Conservation (phyloP, 2,329 filamentous ascomycete species). For the Thielaviopsis musarum region DNA sequence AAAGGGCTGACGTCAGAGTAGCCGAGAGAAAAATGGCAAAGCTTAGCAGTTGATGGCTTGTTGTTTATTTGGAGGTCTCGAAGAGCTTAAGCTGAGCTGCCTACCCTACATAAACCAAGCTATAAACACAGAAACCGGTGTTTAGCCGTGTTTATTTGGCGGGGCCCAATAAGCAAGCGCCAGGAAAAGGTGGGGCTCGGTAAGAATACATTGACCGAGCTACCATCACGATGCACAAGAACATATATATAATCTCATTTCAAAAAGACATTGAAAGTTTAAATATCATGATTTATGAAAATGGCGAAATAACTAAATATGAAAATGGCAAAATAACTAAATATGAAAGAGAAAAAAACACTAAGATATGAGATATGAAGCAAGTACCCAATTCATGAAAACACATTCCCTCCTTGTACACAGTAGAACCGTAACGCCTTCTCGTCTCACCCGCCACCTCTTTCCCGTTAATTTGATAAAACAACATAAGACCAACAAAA, state of each 20-base stretch:
- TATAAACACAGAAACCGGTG: not conserved
- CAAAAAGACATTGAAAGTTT: not conserved
- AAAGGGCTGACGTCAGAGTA: not conserved
- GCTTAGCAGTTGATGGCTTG: not conserved
- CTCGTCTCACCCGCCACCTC: not conserved
- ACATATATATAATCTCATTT: too few species aligned
- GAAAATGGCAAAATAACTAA: not conserved
- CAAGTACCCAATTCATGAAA: not conserved
- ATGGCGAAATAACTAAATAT: too few species aligned
- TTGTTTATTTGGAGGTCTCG: not conserved
- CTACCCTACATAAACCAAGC: not conserved
- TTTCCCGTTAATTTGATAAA: not conserved
- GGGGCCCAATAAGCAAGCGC: not conserved
- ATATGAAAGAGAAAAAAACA: not conserved
- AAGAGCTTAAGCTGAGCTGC: not conserved
- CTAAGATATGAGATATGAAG: not conserved
- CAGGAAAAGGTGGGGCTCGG: not conserved
- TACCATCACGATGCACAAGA: not conserved
- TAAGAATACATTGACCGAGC: not conserved
- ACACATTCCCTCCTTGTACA: not conserved
- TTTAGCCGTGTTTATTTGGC: slow-evolving; percentile 9
- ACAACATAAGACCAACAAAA: not conserved
- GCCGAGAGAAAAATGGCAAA: not conserved
- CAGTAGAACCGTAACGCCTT: not conserved
- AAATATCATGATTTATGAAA: not conserved